Evolutionary conservation across 2,329 filamentous ascomycete genomes (phyloP), one percentile per base, ranked within the genome.

Genomic region (Aureobasidium sp.): DNA sequence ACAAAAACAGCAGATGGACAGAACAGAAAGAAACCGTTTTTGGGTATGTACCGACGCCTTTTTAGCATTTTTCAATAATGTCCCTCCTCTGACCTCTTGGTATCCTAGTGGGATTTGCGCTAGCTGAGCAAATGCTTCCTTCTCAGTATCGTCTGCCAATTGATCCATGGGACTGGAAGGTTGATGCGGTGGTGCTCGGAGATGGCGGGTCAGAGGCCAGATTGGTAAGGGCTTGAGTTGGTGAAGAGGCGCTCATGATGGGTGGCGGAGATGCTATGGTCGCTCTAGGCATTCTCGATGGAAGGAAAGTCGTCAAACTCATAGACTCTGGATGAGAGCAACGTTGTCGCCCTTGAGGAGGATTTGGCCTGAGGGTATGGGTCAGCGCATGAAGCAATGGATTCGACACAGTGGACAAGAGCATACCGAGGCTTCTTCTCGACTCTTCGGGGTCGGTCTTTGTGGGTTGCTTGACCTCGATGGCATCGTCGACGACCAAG

Each of bases 401-500:
- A 19, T 49, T 50, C 39, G 44, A 15, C 52, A 49, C 37, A 53
- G 17, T 29, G 12, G 22, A 45, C 31, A 27, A 37, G 29, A 65
- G 57, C 82, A 65, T 82, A 96, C 92, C 93, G 58, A 97, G 75
- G 47, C 85, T 81, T 75, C 90, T 86, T 73, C 92, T 83, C 67
- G 85, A 86, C 77, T 95, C 92, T 67, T 87, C 85, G 45, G 81
- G 74, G 68, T 89, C 87, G 17, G 84, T 86, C 80, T 95, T 96
- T 65, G 89, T 91, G 61, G 90, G 81, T 72, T 91, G 84, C 74
- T 87, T 89, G 48, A 99, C 91, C 77, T 97, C 93, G 62, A 97
- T 85, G 33, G 94, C 94, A 69, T 99, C 91, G 72, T 99, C 94
- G 67, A 96, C 84, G 42, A 97, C 94, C 54, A 99, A 81, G 78